phyloP scores from a whole-genome alignment of 345 rosid genomes.

The Aethionema arabicum region DNA sequence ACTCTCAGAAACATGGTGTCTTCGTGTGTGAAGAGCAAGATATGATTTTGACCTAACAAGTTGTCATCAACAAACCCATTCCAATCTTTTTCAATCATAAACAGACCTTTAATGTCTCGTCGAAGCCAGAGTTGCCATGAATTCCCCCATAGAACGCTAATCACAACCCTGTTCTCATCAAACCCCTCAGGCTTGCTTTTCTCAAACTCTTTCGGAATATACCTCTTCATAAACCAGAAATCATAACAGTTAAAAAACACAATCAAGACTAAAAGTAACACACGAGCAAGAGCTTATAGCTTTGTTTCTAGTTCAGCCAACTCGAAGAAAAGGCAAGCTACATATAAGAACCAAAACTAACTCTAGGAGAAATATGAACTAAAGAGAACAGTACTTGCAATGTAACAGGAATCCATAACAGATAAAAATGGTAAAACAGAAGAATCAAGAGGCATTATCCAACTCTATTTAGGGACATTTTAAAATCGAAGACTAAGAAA shows the following conservation, averaged over 20 bases:
- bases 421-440: not conserved
- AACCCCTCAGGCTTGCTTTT: constrained; percentile 5
- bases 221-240: constrained; percentile 23
- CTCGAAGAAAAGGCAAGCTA: not conserved
- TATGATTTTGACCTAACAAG: constrained; percentile 6
- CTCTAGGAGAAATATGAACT: constrained; percentile 1
- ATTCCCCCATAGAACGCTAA: constrained; percentile 28
- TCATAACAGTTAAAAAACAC: constrained; percentile 9
- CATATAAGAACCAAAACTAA: not conserved
- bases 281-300: constrained; percentile 1
- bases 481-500: not conserved
- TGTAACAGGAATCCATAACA: not conserved
- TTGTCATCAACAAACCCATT: constrained; percentile 30
- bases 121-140: constrained; percentile 31
- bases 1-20: constrained; percentile 12
- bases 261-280: not conserved
- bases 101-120: constrained; percentile 14
- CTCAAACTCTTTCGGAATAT: constrained; percentile 29
- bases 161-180: constrained; percentile 24
- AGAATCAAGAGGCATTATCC: not conserved
- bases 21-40: constrained; percentile 19
- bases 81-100: constrained; percentile 32
- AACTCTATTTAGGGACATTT: too few species aligned
- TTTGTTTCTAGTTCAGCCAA: not conserved
- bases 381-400: not conserved